Conservation (phyloP, 768 basidiomycete genomes). For the Russula sp. region DNA sequence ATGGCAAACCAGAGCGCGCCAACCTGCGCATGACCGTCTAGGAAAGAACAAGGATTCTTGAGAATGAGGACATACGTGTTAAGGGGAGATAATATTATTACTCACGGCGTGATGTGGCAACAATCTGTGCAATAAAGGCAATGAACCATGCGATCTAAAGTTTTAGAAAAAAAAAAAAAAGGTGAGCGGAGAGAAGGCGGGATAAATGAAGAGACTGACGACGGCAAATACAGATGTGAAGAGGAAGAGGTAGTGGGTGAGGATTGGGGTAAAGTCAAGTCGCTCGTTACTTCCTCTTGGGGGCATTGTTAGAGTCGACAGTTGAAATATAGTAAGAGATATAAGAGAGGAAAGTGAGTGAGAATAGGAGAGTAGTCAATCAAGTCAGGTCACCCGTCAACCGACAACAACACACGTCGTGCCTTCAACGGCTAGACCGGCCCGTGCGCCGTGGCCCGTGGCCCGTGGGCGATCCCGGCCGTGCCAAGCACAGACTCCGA, state of each 20-base stretch:
- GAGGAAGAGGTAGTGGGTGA: slow-evolving; percentile 88
- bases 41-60: slow-evolving; percentile 28
- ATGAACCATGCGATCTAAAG: slow-evolving; percentile 37
- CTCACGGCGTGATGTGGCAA: slow-evolving; percentile 36
- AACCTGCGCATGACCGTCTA: slow-evolving; percentile 35
- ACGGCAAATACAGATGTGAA: slow-evolving; percentile 78
- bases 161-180: slow-evolving; percentile 5
- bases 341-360: background rate
- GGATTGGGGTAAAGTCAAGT: slow-evolving; percentile 83
- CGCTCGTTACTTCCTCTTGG: slow-evolving; percentile 49
- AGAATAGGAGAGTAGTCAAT: background rate
- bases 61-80: slow-evolving; percentile 1
- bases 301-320: slow-evolving; percentile 32
- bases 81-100: slow-evolving; percentile 2
- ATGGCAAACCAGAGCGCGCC: slow-evolving; percentile 54
- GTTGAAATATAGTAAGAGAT: background rate
- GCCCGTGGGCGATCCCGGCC: too few relatives aligned
- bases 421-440: too few relatives aligned
- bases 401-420: background rate
- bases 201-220: slow-evolving; percentile 40
- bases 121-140: slow-evolving; percentile 45
- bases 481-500: too few relatives aligned
- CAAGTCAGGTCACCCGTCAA: too few relatives aligned
- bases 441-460: too few relatives aligned
- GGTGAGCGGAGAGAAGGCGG: background rate